Base-by-base conservation (phyloP, 163 green algal genomes). In the Chloromonas sp. region DNA sequence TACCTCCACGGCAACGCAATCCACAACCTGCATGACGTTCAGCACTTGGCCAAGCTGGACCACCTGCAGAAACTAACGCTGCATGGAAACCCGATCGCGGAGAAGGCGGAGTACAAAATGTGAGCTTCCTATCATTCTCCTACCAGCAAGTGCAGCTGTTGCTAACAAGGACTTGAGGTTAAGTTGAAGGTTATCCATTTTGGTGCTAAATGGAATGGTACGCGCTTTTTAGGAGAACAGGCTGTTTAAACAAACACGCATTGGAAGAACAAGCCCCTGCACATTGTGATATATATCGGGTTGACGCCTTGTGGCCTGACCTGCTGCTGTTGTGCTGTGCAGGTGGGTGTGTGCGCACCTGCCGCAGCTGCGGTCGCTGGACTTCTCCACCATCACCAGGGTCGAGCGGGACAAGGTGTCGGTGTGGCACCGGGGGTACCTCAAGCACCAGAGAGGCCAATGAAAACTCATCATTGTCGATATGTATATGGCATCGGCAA, bases 1-100 rank as follows among this genome's bases (percentile, higher is more conserved):
- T 94, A 94, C 86, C 81, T 91, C 14, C 91, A 94, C 82, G 89
- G 89, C 83, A 94, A 94, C 82, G 62, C 90, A 8, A 88, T 94
- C n/a, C 84, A n/a, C 11, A 91, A 90, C 62, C 70, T 94, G 13
- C 82, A 79, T 58, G 88, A 94, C 36, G 87, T 94, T 1, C 83
- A 87, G 14, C 91, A 90, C 82, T 85, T 94, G 57, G 81, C 87
- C n/a, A 85, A 84, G 79, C 87, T 94, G 60, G 58, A 84, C 0
- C 70, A 84, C 60, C 83, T 94, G 59, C 81, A 81, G 71, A 94
- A 94, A 87, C 85, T 94, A 14, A 94, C 91, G 1, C 81, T 94
- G 87, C 91, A 94, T 79, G 91, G 91, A 58, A 92, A 92, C 79
- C 91, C 89, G 2, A 87, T 94, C 71, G 77, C 85, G 15, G 88